Conservation (phyloP, 2,329 filamentous ascomycete species). For the Chaetomium sp. region DNA sequence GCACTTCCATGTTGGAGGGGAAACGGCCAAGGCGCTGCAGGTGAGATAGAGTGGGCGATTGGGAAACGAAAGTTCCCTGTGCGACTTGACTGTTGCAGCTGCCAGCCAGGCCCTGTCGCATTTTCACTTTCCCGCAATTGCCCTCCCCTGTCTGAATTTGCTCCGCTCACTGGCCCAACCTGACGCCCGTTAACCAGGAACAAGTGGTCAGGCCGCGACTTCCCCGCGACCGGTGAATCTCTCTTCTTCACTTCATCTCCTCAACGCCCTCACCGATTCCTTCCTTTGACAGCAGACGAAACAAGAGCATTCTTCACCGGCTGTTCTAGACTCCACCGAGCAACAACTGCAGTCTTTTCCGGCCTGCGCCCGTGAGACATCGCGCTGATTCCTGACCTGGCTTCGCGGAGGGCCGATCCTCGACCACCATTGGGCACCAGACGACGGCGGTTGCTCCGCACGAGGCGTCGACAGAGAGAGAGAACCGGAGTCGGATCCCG, state of each 20-base stretch:
- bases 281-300: slow-evolving; percentile 18
- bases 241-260: slow-evolving; percentile 22
- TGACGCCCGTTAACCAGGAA: slow-evolving; percentile 15
- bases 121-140: slow-evolving; percentile 10
- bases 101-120: slow-evolving; percentile 9
- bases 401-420: slow-evolving; percentile 1
- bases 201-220: slow-evolving; percentile 18
- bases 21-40: background rate
- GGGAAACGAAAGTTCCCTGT: background rate
- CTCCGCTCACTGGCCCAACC: slow-evolving; percentile 6
- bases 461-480: slow-evolving; percentile 1
- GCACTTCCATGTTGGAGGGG: too few species aligned
- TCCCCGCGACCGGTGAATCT: slow-evolving; percentile 25
- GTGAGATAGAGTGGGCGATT: background rate
- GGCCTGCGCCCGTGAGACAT: slow-evolving; percentile 21
- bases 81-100: slow-evolving; percentile 1
- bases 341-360: slow-evolving; percentile 14
- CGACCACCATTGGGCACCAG: slow-evolving; percentile 8
- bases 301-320: slow-evolving; percentile 20
- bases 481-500: background rate
- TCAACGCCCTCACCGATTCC: slow-evolving; percentile 24
- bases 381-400: slow-evolving; percentile 11
- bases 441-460: background rate
- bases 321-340: slow-evolving; percentile 18
- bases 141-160: slow-evolving; percentile 9